Evolutionary conservation across 2,329 filamentous ascomycete genomes (phyloP).

Genomic region (Didymella sp.): DNA sequence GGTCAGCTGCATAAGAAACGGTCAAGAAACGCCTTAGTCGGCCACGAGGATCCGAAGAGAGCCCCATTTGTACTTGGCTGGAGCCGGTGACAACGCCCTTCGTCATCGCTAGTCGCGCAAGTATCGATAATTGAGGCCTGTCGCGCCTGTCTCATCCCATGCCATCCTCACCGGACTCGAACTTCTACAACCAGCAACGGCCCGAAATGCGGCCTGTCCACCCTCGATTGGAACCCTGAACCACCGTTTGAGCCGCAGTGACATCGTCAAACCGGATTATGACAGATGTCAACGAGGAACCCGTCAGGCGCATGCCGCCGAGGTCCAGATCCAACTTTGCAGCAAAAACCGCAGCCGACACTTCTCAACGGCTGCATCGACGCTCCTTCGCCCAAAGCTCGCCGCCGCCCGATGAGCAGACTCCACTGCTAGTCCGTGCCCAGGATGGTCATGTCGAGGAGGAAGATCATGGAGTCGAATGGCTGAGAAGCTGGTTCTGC

Average conservation of each 20-base stretch:
- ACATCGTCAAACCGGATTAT: conserved; percentile 27
- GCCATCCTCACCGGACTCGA: background rate
- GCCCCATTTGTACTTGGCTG: conserved; percentile 20
- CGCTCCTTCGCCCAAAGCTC: conserved; percentile 44
- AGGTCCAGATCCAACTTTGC: conserved; percentile 54
- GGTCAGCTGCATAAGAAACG: conserved; percentile 17
- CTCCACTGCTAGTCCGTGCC: conserved; percentile 34
- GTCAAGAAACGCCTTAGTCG: conserved; percentile 27
- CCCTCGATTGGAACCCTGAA: conserved; percentile 24
- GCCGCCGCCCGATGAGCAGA: conserved; percentile 44
- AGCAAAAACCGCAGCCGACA: conserved; percentile 54
- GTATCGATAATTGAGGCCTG: conserved; percentile 5
- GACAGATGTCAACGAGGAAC: conserved; percentile 32
- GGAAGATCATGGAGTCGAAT: conserved; percentile 29
- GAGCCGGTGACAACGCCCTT: conserved; percentile 16
- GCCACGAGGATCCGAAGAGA: conserved; percentile 19
- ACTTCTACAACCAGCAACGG: conserved; percentile 3
- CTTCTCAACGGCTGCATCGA: conserved; percentile 53
- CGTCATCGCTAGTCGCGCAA: conserved; percentile 23
- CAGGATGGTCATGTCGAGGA: conserved; percentile 21
- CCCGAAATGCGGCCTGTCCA: conserved; percentile 18
- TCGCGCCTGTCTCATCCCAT: background rate
- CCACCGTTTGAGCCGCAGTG: conserved; percentile 18
- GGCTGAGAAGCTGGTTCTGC: conserved; percentile 36
- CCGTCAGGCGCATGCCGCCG: conserved; percentile 39